phyloP scores from a whole-genome alignment of 208 protist species.

The Acanthamoeba culbertsoni region DNA sequence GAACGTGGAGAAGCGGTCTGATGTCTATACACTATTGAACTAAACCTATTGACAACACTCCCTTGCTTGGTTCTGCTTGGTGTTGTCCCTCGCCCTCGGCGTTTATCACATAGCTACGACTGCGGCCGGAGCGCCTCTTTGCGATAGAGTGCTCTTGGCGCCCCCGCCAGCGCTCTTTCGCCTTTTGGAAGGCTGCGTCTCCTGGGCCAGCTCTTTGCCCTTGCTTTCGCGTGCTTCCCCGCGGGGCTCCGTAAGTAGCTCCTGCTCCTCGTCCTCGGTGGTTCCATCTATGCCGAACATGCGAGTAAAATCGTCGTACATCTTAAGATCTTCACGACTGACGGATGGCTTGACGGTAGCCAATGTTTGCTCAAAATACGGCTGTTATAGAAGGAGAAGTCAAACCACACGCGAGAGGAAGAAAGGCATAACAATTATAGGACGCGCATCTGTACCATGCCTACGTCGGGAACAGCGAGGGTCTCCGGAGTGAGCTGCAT shows the following conservation, averaged over 20 bases:
- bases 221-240: not conserved
- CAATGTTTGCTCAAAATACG: not conserved
- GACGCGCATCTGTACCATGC: not conserved
- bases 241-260: not conserved
- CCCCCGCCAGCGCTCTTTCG: too few species aligned
- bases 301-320: conserved; percentile 39
- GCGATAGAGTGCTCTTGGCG: too few species aligned
- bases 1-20: not conserved
- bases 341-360: not conserved
- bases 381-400: not conserved
- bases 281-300: conserved; percentile 50
- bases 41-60: not conserved
- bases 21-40: not conserved
- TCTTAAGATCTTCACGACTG: not conserved
- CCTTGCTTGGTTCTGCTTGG: too few species aligned
- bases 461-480: not conserved
- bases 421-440: not conserved
- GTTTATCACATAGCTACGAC: too few species aligned
- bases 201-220: too few species aligned
- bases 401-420: not conserved
- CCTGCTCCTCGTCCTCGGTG: not conserved
- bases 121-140: too few species aligned
- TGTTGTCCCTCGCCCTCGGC: not conserved
- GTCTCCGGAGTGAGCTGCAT: conserved; percentile 34
- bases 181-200: too few species aligned